phyloP scores from a whole-genome alignment of 257 asterid species.

The Rehmannia glutinosa region DNA sequence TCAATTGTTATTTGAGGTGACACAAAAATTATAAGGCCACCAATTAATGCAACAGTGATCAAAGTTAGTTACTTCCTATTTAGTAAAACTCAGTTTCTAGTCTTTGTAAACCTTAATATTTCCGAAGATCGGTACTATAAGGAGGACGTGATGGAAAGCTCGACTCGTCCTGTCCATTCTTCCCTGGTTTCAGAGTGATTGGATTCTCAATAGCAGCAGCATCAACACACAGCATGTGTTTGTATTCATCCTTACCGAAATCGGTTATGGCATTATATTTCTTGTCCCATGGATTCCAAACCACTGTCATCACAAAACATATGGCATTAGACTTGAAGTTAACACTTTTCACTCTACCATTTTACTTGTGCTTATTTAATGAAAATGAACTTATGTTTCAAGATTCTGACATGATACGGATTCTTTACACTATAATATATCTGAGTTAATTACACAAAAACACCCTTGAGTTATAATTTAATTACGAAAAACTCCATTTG shows the following conservation, averaged over 20 bases:
- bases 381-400: no score
- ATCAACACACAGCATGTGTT: conserved; percentile 72
- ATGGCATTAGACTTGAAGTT: no score
- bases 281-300: conserved; percentile 96
- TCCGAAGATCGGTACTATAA: conserved; percentile 13
- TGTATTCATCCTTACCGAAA: conserved; percentile 85
- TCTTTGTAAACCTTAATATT: neutral
- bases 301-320: conserved; percentile 52
- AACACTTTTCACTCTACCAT: no score
- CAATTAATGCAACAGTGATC: neutral
- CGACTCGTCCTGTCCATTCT: conserved; percentile 74
- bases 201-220: conserved; percentile 82
- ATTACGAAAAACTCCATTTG: no score
- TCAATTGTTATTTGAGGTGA: conserved; percentile 22
- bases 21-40: conserved; percentile 40
- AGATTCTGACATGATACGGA: no score
- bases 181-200: conserved; percentile 68
- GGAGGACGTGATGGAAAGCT: conserved; percentile 49
- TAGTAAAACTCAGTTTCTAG: no score
- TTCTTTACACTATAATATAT: no score
- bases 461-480: no score
- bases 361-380: no score
- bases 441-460: no score
- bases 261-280: conserved; percentile 51
- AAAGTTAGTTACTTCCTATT: conserved; percentile 15